Base-by-base conservation (phyloP, 2,329 filamentous ascomycete species). In the Fusarium phyllophilum region DNA sequence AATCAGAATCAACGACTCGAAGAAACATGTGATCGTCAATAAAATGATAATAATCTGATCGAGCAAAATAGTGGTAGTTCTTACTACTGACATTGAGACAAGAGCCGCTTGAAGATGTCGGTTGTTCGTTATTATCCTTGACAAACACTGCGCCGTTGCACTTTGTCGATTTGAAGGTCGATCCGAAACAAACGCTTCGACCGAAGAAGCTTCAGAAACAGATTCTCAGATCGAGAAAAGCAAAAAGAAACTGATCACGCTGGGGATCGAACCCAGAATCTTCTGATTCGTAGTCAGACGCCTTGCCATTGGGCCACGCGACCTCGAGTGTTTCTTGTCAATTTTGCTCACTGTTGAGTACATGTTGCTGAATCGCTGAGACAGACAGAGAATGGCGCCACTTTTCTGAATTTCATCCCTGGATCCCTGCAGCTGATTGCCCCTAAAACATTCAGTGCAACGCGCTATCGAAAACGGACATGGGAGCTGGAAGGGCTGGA, bases 281-380 rank as follows among this genome's bases (percentile, higher is more conserved):
- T 77, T 74, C 75, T 77, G 75, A 77, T 77, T 77, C 75, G 75
- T 77, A 77, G 75, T 75, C 75, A 77, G 75, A 77, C 73, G 75
- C 75, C 74, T 76, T 76, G 74, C 75, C 75, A 75, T 74, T 74
- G 70, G 70, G 70, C 70, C 70, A 73, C 70, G 65, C 68, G 69
- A 67, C 69, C 69, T 54, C 0, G 5, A 12, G 20, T 60, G 17
- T 51, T 33, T n/a, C 33, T 57, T 34, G 18, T 17, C 3, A 1
- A 2, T 39, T 5, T 2, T 3, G 6, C 20, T 15, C 17, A 15
- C 17, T 5, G 20, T 5, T 13, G 1, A 6, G 0, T 71, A 71
- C 0, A 71, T 57, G 9, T 67, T 0, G 13, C 31, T 34, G 17
- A 10, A 4, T 2, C 1, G 4, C 1, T 3, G 3, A 6, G 18